Base-by-base conservation (phyloP, 257 asterid species). In the Solanum infundibuliforme region DNA sequence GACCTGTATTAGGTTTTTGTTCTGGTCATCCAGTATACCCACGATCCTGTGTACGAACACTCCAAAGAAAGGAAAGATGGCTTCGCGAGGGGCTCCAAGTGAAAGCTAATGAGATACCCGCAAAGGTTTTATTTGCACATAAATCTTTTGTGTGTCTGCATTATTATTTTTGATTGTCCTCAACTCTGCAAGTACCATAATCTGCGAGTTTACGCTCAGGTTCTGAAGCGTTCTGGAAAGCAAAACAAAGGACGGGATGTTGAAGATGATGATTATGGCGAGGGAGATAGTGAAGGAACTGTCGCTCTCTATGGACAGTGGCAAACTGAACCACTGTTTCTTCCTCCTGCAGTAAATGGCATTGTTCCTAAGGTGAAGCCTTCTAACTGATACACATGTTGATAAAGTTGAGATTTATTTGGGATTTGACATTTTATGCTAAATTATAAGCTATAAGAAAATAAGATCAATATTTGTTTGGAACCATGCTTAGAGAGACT, bases 21-120 rank as follows among this genome's bases (percentile, higher is more conserved):
- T 91, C 96, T 84, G 99, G 99, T 89, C 94, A 94, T 90, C 91
- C 99, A 2, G 98, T 95, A 34, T 97, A 93, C 93, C 99, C 99
- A 72, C 95, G 98, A 71, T 92, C 98, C 71, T 95, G 99, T 93
- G 98, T 97, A 77, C 96, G 94, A 87, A 87, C 90, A 46, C 97
- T 96, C 88, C 95, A 91, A 84, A 93, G 98, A 60, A 97, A 93
- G 89, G 91, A 92, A 87, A 92, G 94, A 90, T 97, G 99, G 99
- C 83, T 97, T 93, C 96, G 94, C 12, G 98, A 94, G 88, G 99
- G 98, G 87, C 91, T 91, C 89, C 96, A 95, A 95, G 95, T 97
- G 87, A 95, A 96, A 94, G 94, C 94, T 90, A 92, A 90, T 74
- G 99, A 97, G 90, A 90, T 87, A 89, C 98, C 98, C 71, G 94